phyloP scores from a whole-genome alignment of 345 rosid species.

The Salix purpurea region DNA sequence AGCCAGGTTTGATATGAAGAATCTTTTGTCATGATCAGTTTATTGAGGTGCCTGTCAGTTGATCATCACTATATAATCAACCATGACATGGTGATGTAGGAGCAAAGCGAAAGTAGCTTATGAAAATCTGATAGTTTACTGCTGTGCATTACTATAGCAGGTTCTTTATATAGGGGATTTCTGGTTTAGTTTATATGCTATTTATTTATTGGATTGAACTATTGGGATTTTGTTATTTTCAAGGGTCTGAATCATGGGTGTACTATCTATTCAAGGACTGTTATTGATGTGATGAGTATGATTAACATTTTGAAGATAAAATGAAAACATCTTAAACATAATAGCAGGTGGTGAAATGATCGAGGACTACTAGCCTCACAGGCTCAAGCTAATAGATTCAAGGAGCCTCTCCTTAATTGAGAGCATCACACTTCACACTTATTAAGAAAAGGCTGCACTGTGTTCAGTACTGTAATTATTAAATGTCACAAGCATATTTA shows the following conservation, averaged over 20 bases:
- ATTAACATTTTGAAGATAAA: not conserved
- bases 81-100: not conserved
- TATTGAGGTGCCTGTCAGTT: not conserved
- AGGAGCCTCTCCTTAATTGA: not conserved
- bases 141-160: not conserved
- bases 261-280: not conserved
- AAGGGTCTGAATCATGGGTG: not conserved
- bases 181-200: not conserved
- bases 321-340: not conserved
- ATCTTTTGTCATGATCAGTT: not conserved
- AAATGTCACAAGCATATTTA: not conserved
- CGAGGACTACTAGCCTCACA: not conserved
- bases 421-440: not conserved
- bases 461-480: not conserved
- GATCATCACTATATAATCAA: not conserved
- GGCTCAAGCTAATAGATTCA: not conserved
- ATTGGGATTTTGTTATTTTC: not conserved
- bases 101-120: not conserved
- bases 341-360: not conserved
- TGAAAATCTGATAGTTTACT: not conserved
- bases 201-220: not conserved
- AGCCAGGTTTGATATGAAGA: not conserved
- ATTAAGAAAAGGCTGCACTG: not conserved
- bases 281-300: not conserved
- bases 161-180: not conserved